Evolutionary conservation across 208 protist species (phyloP).

Genomic region (Trypanosoma cruzi): DNA sequence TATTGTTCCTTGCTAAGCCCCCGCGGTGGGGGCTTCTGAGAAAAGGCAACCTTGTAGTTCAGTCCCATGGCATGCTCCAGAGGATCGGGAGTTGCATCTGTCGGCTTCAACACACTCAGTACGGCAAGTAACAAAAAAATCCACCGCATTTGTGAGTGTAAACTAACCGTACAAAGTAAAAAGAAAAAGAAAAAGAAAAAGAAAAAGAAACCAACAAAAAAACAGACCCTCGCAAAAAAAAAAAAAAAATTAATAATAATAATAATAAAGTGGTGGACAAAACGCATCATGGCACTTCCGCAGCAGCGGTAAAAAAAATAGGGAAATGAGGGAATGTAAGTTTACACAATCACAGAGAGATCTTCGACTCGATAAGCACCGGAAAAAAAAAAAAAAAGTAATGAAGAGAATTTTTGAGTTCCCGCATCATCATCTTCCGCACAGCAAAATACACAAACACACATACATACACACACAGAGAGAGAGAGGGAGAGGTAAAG

Average conservation of each 20-base stretch:
- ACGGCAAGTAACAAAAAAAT: neutral
- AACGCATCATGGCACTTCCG: neutral
- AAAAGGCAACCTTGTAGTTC: conserved; percentile 31
- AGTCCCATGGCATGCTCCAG: neutral
- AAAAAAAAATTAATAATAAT: neutral
- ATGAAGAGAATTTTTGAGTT: conserved; percentile 1
- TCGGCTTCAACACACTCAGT: neutral
- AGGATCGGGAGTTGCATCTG: neutral
- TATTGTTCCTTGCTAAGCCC: conserved; percentile 3
- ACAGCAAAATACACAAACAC: neutral
- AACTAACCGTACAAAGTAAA: neutral
- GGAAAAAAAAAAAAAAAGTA: conserved; percentile 10
- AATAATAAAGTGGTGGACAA: neutral
- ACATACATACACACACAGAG: neutral
- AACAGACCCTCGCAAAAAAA: neutral
- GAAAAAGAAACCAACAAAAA: too few species aligned
- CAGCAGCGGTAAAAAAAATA: neutral
- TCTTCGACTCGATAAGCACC: neutral
- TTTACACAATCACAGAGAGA: too few species aligned
- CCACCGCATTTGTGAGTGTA: neutral
- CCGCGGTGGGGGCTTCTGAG: conserved; percentile 11
- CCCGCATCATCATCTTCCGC: neutral
- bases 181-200: neutral
- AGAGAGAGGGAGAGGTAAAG: too few species aligned
- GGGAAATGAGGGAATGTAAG: neutral